Evolutionary conservation across 2,329 filamentous ascomycete genomes (phyloP).

Genomic region (Colletotrichum sp.): DNA sequence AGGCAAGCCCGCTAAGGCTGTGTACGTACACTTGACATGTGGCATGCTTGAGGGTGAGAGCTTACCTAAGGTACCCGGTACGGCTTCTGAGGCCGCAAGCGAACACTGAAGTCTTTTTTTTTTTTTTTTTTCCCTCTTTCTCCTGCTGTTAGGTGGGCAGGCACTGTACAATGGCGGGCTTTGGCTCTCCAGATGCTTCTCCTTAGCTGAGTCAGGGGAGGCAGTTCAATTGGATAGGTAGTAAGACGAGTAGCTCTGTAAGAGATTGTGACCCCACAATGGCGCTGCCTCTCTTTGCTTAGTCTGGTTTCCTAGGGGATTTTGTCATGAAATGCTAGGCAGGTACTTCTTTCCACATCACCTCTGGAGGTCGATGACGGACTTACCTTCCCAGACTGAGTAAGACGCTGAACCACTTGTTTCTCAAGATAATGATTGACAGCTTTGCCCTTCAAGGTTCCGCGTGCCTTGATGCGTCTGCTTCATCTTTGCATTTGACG

Average conservation of each 20-base stretch:
- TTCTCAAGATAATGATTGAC: background rate
- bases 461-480: background rate
- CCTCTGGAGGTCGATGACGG: background rate
- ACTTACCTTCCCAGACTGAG: background rate
- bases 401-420: background rate
- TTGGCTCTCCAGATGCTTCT: background rate
- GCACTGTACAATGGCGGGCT: background rate
- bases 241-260: background rate
- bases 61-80: background rate
- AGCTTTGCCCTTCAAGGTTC: background rate
- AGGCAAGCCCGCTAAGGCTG: background rate
- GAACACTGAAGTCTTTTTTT: background rate
- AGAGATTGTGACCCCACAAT: background rate
- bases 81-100: background rate
- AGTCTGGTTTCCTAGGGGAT: background rate
- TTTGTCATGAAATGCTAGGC: conserved; percentile 10
- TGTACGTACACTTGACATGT: conserved; percentile 4
- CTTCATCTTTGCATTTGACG: background rate
- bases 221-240: background rate
- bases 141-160: background rate
- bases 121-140: background rate
- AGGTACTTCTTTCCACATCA: background rate
- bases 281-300: background rate
- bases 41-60: background rate
- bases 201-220: background rate